Percentiles rank a stretch among this genome's conserved stretches.
Evolutionary conservation across 192 early-diverging fungal species (phyloP).

Genomic region (Linnemannia schmuckeri): DNA sequence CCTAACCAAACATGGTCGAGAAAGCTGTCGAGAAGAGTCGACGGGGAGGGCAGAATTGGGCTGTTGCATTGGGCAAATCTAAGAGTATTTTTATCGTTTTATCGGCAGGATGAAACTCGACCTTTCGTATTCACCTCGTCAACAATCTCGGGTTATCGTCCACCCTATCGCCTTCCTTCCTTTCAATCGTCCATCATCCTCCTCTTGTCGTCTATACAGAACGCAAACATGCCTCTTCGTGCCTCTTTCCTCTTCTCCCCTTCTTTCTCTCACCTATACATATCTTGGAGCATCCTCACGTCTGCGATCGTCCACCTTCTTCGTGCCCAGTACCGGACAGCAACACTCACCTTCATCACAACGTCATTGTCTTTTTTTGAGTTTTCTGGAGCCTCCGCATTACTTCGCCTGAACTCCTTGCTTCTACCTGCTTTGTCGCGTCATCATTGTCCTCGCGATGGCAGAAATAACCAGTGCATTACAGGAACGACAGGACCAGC

Average conservation of each 20-base stretch:
- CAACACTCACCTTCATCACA: not conserved
- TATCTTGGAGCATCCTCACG: not conserved
- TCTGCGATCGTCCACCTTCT: not conserved
- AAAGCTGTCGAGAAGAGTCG: no score
- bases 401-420: not conserved
- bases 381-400: not conserved
- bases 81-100: no score
- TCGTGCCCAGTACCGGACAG: not conserved
- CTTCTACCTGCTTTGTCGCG: not conserved
- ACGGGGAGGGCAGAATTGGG: no score
- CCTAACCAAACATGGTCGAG: no score
- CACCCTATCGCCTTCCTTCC: no score
- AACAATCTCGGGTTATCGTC: no score
- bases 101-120: no score
- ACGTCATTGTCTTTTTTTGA: not conserved
- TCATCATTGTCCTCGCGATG: not conserved
- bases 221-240: not conserved
- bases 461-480: not conserved
- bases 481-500: not conserved
- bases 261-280: not conserved
- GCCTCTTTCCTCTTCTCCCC: not conserved
- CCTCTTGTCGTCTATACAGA: not conserved
- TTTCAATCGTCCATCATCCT: no score
- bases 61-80: no score
- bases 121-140: no score